Conservation (phyloP, 768 basidiomycete species). For the Lepiota venenata region DNA sequence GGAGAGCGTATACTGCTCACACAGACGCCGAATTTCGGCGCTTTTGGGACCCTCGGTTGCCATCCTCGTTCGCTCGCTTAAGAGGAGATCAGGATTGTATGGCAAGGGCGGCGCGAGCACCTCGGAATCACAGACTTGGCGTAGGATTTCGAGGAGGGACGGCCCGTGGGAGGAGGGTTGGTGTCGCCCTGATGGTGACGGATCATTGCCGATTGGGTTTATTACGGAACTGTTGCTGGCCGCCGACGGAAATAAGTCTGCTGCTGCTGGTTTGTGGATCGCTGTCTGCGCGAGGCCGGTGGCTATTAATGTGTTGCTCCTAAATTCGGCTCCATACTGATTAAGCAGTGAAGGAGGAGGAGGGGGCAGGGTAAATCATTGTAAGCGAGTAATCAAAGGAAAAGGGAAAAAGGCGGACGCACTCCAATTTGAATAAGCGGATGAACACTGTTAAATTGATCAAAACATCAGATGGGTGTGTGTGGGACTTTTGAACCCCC, state of each 20-base stretch:
- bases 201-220: not conserved
- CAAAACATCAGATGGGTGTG: not conserved
- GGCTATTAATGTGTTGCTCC: constrained; percentile 44
- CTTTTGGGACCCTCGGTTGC: constrained; percentile 34
- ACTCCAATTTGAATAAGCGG: constrained; percentile 59
- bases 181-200: constrained; percentile 14
- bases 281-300: constrained; percentile 53
- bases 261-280: constrained; percentile 28
- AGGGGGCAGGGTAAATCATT: too few relatives aligned
- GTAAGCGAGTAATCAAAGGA: not conserved
- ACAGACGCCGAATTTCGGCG: constrained; percentile 43
- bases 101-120: constrained; percentile 47
- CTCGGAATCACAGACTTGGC: constrained; percentile 46
- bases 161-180: constrained; percentile 17
- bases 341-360: too few relatives aligned
- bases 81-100: constrained; percentile 43
- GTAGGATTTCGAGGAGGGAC: constrained; percentile 48
- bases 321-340: constrained; percentile 54
- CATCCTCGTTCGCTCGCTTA: constrained; percentile 31
- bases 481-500: not conserved
- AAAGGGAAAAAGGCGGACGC: constrained; percentile 17
- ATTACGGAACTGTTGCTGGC: constrained; percentile 4
- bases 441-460: constrained; percentile 36
- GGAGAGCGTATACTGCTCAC: constrained; percentile 29
- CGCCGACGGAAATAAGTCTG: constrained; percentile 29